A percentile compares a stretch with the other conserved stretches of the same genome.
These are phyloP conservation scores for Boletellus ananiceps DNA, from an alignment of 768 basidiomycete species.

Conservation along the genomic window DNA sequence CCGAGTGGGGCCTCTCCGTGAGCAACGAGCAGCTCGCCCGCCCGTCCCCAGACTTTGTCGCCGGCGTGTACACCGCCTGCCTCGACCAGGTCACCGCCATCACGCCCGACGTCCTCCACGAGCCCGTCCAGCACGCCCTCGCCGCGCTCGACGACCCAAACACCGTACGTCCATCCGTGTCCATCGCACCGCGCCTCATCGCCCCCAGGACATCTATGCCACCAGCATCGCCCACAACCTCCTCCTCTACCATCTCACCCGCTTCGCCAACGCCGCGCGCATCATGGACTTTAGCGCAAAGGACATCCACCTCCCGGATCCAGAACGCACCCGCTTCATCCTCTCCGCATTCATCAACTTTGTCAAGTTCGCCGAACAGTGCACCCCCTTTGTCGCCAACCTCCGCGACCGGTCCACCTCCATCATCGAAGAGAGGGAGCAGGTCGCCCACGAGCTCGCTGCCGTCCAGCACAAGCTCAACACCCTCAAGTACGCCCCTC, in stretches of 20 bases:
- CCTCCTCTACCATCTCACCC: slow-evolving; percentile 67
- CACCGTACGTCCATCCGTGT: slow-evolving; percentile 38
- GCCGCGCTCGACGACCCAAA: slow-evolving; percentile 47
- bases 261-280: slow-evolving; percentile 68
- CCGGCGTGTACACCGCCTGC: slow-evolving; percentile 64
- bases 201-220: slow-evolving; percentile 58
- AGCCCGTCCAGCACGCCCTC: slow-evolving; percentile 54
- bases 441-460: slow-evolving; percentile 43
- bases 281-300: slow-evolving; percentile 73
- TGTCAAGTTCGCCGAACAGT: slow-evolving; percentile 82
- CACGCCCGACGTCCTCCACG: slow-evolving; percentile 51
- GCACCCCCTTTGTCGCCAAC: slow-evolving; percentile 54
- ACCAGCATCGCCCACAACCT: slow-evolving; percentile 57
- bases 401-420: slow-evolving; percentile 56
- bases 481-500: slow-evolving; percentile 48
- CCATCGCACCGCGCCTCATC: not conserved
- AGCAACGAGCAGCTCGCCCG: slow-evolving; percentile 62
- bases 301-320: slow-evolving; percentile 70
- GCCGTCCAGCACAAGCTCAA: slow-evolving; percentile 50
- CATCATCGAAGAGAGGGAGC: slow-evolving; percentile 59
- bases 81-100: slow-evolving; percentile 69
- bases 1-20: slow-evolving; percentile 64
- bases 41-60: slow-evolving; percentile 69
- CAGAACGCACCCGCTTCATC: slow-evolving; percentile 66
- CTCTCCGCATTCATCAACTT: slow-evolving; percentile 93